A percentile compares a stretch with the other conserved stretches of the same genome.
These are phyloP conservation scores for Parastagonospora avenae DNA, from an alignment of 2,329 filamentous ascomycete genomes.

Conservation along the genomic window DNA sequence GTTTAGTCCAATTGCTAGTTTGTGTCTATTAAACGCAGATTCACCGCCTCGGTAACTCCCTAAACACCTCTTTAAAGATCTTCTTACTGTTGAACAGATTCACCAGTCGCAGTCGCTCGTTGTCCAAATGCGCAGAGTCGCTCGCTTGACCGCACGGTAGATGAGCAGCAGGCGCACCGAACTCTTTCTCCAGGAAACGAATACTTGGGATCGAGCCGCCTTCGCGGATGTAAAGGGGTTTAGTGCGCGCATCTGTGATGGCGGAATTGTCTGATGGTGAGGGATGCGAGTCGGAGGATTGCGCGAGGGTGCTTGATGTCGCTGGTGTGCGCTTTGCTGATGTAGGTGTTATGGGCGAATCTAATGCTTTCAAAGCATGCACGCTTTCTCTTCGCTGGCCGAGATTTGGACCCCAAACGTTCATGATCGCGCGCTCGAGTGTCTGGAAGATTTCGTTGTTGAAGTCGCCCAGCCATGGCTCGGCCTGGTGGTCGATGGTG, in stretches of 20 bases:
- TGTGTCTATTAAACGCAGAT: not conserved
- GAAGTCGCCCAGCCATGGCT: conserved; percentile 94
- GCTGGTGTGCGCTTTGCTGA: conserved; percentile 45
- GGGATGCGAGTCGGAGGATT: conserved; percentile 29
- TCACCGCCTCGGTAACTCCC: conserved; percentile 55
- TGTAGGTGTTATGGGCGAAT: conserved; percentile 12
- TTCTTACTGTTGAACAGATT: conserved; percentile 91
- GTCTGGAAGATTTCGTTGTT: conserved; percentile 90
- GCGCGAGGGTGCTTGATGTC: conserved; percentile 59
- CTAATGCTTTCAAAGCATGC: conserved; percentile 13
- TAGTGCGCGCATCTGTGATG: conserved; percentile 38
- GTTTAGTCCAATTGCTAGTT: too few species aligned
- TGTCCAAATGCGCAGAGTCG: conserved; percentile 91
- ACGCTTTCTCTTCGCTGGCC: conserved; percentile 30
- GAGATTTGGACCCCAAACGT: conserved; percentile 73
- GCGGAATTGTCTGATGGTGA: conserved; percentile 5
- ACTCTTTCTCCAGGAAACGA: conserved; percentile 92
- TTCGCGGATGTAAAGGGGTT: conserved; percentile 91
- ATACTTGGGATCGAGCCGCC: conserved; percentile 95
- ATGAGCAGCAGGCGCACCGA: conserved; percentile 87
- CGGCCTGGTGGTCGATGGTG: conserved; percentile 88
- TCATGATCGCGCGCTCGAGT: conserved; percentile 81
- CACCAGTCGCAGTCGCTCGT: conserved; percentile 85
- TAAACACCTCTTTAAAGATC: conserved; percentile 88
- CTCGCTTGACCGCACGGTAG: conserved; percentile 93